Base-by-base conservation (phyloP, 495 filamentous ascomycete genomes). In the Hypoxylon trugodes region DNA sequence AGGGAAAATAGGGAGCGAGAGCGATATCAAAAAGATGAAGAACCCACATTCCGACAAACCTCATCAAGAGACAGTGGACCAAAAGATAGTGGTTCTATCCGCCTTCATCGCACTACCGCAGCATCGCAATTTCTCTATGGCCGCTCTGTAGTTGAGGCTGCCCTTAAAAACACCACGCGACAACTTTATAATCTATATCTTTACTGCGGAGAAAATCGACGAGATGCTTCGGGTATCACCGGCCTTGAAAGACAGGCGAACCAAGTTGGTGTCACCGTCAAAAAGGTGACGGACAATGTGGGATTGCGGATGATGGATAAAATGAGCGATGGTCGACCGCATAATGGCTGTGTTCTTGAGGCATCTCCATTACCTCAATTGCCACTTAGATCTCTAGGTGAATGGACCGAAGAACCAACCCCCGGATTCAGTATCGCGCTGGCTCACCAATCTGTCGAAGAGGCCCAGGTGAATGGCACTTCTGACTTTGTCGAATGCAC, bases 41-140 rank as follows among this genome's bases (percentile, higher is more conserved):
- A 26, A 12, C 12, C 22, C 21, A 19, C 43, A 25, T n/a, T 22
- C 35, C 49, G 33, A 15, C 35, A 28, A 15, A 37, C 1, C 5
- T 22, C 22, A 16, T 16, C 33, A n/a, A 43, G 42, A 33, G 51
- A 68, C 19, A 32, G 41, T 24, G n/a, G n/a, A n/a, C n/a, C n/a
- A n/a, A n/a, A n/a, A n/a, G 65, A 45, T 9, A 46, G 13, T 22
- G 42, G 48, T 2, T 87, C 87, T 0, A 32, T 87, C 16, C 82
- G 85, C 9, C 84, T 96, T 37, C 89, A 89, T 2, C 92, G 91
- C 69, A 92, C 90, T 2, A 93, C 90, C 2, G 88, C 93, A 0
- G 90, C 93, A 32, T 95, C 93, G 1, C 89, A 96, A 59, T 98
- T 96, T 72, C 82, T 98, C 6, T 98, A 96, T 69, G 95, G 95